Evolutionary conservation across 176 grass and related monocot genomes (phyloP), one percentile per base, ranked within the genome.

Genomic region (Cenchrus fungigraminus): DNA sequence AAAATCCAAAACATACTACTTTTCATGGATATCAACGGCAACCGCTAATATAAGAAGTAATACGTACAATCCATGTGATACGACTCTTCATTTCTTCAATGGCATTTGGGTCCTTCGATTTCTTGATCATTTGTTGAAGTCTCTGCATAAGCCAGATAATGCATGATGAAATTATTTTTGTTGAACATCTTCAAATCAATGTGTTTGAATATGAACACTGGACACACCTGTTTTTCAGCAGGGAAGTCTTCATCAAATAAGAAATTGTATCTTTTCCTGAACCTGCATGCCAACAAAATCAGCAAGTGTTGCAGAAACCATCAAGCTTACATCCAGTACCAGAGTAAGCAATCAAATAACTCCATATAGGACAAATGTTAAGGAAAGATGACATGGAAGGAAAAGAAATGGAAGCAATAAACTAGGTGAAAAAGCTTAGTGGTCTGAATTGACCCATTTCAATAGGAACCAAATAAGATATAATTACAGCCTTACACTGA

Each of bases 221-320:
- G 76, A 65, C 6, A 61, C 22, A 98, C 96, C 79, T 94, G 76
- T 86, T 95, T 95, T 80, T 98, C 96, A 34, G 83, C 37, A 86
- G 93, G 96, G 55, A 95, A 84, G 75, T 95, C 83, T 32, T 88
- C 74, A 20, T 98, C 96, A 85, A 90, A 95, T 55, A 95, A 77
- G 72, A 98, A 98, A 90, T 87, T 84, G 42, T 94, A 98, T 90
- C 91, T 90, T 90, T 95, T 98, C 84, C 89, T 94, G 71, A 98
- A 98, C 42, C 96, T 95, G 81, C 55, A 58, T 61, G 40, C 12
- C 46, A 74, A 85, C 16, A 61, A 86, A 85, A 29, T 51, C 6
- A 1, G 12, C 5, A 72, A 5, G 8, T 78, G 65, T 40, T 82
- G 34, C 82, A 82, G 11, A 59, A 2, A 67, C 12, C 47, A 53